These are phyloP conservation scores for Candida tammaniensis DNA, from an alignment of 805 yeast genomes.

Conservation along the genomic window DNA sequence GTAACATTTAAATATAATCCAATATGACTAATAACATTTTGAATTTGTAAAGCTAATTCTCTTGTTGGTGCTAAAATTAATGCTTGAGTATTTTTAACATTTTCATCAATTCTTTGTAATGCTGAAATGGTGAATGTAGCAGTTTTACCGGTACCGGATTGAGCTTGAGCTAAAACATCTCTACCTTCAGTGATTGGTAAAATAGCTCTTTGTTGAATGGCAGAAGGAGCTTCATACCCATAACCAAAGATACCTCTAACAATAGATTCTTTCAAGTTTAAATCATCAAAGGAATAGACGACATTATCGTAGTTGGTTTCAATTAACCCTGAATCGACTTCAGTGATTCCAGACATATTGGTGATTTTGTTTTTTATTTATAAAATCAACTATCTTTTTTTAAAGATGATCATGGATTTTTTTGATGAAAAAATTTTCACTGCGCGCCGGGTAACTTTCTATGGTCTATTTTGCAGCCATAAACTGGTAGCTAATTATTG, in stretches of 20 bases:
- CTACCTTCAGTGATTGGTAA: conserved; percentile 72
- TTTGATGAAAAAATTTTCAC: conserved; percentile 2
- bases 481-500: no score
- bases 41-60: conserved; percentile 95
- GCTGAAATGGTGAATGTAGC: conserved; percentile 80
- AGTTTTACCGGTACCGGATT: conserved; percentile 90
- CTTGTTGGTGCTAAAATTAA: conserved; percentile 95
- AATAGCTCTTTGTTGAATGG: conserved; percentile 80
- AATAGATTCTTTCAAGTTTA: conserved; percentile 69
- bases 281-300: conserved; percentile 65
- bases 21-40: conserved; percentile 84
- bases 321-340: conserved; percentile 78
- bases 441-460: not conserved
- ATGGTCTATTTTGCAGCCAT: no score
- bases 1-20: conserved; percentile 88
- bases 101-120: conserved; percentile 71
- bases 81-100: conserved; percentile 79
- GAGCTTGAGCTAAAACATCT: conserved; percentile 79
- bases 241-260: conserved; percentile 78
- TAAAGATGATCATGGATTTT: not conserved
- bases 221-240: conserved; percentile 80
- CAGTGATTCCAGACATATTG: conserved; percentile 63
- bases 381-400: no score
- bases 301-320: conserved; percentile 97
- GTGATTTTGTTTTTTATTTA: conserved; percentile 1